These are phyloP conservation scores for Pinus taeda DNA, from an alignment of 75 land plant species.

Conservation along the genomic window DNA sequence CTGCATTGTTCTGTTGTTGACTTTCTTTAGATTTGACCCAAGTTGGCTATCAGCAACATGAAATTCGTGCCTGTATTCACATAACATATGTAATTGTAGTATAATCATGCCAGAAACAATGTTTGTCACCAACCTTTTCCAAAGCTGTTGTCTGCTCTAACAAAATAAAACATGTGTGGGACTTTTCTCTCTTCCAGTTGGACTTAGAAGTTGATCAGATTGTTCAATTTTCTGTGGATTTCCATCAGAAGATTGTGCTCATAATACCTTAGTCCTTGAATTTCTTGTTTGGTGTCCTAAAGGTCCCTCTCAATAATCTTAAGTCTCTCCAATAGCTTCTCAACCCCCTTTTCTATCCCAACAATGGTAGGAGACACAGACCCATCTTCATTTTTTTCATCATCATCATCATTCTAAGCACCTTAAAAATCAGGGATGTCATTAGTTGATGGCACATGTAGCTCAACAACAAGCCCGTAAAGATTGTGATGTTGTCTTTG, in stretches of 20 bases:
- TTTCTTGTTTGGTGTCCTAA: constrained; percentile 61
- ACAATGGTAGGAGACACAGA: constrained; percentile 40
- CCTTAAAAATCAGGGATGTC: neutral
- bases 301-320: constrained; percentile 60
- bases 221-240: constrained; percentile 62
- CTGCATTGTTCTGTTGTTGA: constrained; percentile 47
- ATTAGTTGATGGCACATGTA: constrained; percentile 38
- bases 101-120: constrained; percentile 63
- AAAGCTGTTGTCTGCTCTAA: constrained; percentile 26
- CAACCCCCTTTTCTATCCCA: constrained; percentile 73
- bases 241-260: constrained; percentile 64
- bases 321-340: constrained; percentile 48
- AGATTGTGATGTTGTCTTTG: constrained; percentile 59
- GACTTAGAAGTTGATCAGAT: constrained; percentile 48
- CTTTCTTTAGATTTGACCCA: constrained; percentile 58
- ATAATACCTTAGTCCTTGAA: constrained; percentile 65
- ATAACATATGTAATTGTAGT: constrained; percentile 64
- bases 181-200: constrained; percentile 64
- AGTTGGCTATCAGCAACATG: constrained; percentile 76
- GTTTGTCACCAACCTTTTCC: constrained; percentile 44
- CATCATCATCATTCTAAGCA: neutral
- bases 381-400: constrained; percentile 8
- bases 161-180: constrained; percentile 72
- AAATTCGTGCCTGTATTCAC: constrained; percentile 64
- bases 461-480: constrained; percentile 44